Conservation (phyloP, 371 early-diverging fungal species). For the Conidiobolus incongruus region DNA sequence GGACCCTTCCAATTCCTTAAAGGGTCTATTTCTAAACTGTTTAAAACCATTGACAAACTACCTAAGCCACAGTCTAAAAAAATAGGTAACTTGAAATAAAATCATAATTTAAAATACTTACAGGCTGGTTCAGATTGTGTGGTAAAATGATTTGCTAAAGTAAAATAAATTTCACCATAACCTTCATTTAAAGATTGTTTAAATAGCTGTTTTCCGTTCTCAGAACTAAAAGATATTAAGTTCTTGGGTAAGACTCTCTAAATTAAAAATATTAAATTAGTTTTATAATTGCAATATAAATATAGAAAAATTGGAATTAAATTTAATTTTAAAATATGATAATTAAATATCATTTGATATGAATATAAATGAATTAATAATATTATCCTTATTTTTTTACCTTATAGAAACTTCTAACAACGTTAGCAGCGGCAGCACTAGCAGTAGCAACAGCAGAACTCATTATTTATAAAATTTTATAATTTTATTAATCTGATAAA, state of each 20-base stretch:
- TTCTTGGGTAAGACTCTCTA: conserved; percentile 23
- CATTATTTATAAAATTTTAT: too few species aligned
- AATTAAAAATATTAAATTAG: too few species aligned
- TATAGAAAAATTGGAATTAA: too few species aligned
- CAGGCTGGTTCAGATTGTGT: conserved; percentile 78
- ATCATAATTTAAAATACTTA: conserved; percentile 9
- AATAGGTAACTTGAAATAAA: neutral
- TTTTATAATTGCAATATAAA: too few species aligned
- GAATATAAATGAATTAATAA: too few species aligned
- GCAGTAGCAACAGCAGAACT: too few species aligned
- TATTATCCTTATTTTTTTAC: too few species aligned
- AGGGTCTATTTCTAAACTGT: conserved; percentile 78
- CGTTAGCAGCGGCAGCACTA: too few species aligned
- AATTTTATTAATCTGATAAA: too few species aligned
- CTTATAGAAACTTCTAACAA: too few species aligned
- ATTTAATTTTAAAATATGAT: too few species aligned
- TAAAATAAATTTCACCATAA: conserved; percentile 67
- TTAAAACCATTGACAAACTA: conserved; percentile 71
- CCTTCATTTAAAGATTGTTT: conserved; percentile 48
- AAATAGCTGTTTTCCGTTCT: conserved; percentile 52
- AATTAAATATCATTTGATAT: too few species aligned
- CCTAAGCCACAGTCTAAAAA: conserved; percentile 27
- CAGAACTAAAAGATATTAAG: conserved; percentile 57
- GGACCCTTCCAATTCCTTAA: conserved; percentile 76
- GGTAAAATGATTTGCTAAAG: conserved; percentile 68